Base-by-base conservation (phyloP, 2,329 filamentous ascomycete genomes). In the Pseudogymnoascus sp. region DNA sequence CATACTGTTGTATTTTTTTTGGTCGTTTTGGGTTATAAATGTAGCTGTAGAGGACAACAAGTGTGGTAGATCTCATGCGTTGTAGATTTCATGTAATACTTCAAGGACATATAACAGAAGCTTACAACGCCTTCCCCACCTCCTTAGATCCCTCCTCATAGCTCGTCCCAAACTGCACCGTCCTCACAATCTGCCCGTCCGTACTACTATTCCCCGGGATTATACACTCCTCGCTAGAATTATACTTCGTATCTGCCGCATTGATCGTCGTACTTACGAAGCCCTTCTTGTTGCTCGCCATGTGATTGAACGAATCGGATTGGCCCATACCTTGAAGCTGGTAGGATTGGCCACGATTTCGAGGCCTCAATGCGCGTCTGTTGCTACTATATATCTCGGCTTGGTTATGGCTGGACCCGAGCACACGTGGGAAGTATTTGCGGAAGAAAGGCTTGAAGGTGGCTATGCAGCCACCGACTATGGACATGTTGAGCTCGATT, bases 401-500 rank as follows among this genome's bases (percentile, higher is more conserved):
- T 23, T 9, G 40, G 40, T 23, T 44, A 13, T 23, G 40, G 40
- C 40, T 44, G n/a, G 40, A 23, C 1, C 65, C 64, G 47, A 69
- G 62, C 13, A 69, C 60, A 26, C 60, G 42, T 7, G 68, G 67
- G 65, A 67, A 67, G 64, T 66, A 65, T 36, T 65, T 64, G 60
- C 64, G 64, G 9, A 69, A 62, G 60, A 71, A 69, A 0, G 69
- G 69, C 64, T 70, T 19, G 69, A 66, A 7, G 40, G 40, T 44
- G 40, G 69, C 66, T 42, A 70, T 68, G 47, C 66, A 70, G 31
- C 69, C 69, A 62, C 69, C 68, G 61, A 70, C 67, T 63, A 71
- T 70, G 36, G 66, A 68, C 26, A 71, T 67, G 67, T 69, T 70
- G 62, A 71, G 68, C 59, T 71, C 69, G 42, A 70, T 66, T 35